Conservation (phyloP, 1,284 basidiomycete genomes). For the Sanguinoderma infundibulare region DNA sequence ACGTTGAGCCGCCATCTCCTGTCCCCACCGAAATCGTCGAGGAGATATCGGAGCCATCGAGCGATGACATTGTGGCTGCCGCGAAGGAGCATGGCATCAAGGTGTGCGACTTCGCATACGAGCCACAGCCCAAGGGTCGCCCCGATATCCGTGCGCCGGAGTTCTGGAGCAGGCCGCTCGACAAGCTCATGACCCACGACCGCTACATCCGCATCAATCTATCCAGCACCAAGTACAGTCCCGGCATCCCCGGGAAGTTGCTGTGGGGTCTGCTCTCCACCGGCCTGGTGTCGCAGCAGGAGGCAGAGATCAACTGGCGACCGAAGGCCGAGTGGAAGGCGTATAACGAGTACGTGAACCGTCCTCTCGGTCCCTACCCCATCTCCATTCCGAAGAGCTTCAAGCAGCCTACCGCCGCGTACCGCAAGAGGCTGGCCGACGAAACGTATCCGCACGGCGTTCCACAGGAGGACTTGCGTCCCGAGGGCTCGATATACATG, state of each 20-base stretch:
- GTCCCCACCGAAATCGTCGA: conserved; percentile 45
- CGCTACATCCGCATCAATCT: conserved; percentile 30
- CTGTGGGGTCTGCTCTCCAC: conserved; percentile 51
- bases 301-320: conserved; percentile 44
- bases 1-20: conserved; percentile 35
- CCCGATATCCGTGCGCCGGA: conserved; percentile 24
- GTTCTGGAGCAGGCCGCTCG: conserved; percentile 27
- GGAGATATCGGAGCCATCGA: conserved; percentile 3
- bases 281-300: conserved; percentile 49
- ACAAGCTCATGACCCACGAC: conserved; percentile 30
- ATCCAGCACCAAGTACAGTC: conserved; percentile 28
- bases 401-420: conserved; percentile 29
- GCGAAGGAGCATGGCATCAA: conserved; percentile 48
- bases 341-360: conserved; percentile 42
- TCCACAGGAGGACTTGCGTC: conserved; percentile 10
- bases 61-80: conserved; percentile 36
- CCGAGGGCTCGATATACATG: conserved; percentile 27
- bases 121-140: conserved; percentile 11
- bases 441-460: conserved; percentile 2
- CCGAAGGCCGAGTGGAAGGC: conserved; percentile 45
- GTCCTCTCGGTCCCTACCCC: conserved; percentile 30
- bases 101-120: conserved; percentile 54
- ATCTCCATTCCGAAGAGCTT: conserved; percentile 16
- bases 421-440: conserved; percentile 20
- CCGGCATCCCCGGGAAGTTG: conserved; percentile 47